Conservation (phyloP, 768 basidiomycete species). For the Xerocomellus chrysenteron region DNA sequence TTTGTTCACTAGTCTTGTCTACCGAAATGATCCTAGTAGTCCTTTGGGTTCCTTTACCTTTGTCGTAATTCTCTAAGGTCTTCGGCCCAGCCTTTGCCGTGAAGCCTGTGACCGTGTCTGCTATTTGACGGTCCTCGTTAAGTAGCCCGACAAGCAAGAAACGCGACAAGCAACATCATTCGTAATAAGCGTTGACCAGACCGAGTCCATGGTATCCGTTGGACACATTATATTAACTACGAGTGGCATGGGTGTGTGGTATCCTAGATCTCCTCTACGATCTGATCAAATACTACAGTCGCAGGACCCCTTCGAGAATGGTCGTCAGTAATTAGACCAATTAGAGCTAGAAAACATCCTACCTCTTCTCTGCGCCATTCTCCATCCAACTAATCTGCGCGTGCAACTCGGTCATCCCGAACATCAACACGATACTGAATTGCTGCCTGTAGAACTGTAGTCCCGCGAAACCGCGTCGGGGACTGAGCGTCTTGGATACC, state of each 20-base stretch:
- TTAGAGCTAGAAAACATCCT: not conserved
- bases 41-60: too few species aligned
- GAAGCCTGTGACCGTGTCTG: too few species aligned
- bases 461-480: conserved; percentile 29
- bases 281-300: conserved; percentile 32
- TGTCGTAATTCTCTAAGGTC: too few species aligned
- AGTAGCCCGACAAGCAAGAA: not conserved
- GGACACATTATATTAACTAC: not conserved
- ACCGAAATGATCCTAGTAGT: too few species aligned
- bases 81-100: too few species aligned
- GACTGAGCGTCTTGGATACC: conserved; percentile 31
- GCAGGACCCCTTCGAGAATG: conserved; percentile 29
- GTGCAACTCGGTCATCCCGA: conserved; percentile 46
- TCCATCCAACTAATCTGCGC: conserved; percentile 49
- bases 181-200: not conserved
- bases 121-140: too few species aligned
- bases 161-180: not conserved
- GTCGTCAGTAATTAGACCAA: not conserved
- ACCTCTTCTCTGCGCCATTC: conserved; percentile 28
- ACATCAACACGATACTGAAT: conserved; percentile 42
- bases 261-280: conserved; percentile 27
- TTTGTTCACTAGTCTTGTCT: too few species aligned
- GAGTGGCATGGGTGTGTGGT: not conserved
- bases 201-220: not conserved
- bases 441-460: conserved; percentile 31